Conservation (phyloP, 768 basidiomycete genomes). For the Amanita phalloides region DNA sequence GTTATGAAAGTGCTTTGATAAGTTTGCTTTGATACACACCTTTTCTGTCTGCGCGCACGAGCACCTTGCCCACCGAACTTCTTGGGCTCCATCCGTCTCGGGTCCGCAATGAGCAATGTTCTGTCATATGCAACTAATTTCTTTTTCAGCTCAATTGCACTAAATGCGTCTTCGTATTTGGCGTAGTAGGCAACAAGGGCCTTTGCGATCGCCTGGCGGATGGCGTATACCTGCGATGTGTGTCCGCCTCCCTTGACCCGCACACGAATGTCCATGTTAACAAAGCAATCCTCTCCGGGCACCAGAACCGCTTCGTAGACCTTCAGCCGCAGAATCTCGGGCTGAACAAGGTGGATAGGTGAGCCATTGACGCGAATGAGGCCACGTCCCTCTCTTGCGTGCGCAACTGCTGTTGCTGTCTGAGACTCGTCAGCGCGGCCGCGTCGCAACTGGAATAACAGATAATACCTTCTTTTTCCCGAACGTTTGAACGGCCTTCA, state of each 20-base stretch:
- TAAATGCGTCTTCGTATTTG: constrained; percentile 97
- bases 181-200: constrained; percentile 97
- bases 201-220: constrained; percentile 97
- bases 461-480: constrained; percentile 95
- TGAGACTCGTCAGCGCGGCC: constrained; percentile 18
- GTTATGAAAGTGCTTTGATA: constrained; percentile 4
- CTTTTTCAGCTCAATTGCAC: constrained; percentile 97
- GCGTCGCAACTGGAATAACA: constrained; percentile 6
- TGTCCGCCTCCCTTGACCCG: constrained; percentile 99
- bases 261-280: constrained; percentile 87
- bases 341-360: constrained; percentile 91
- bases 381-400: constrained; percentile 93
- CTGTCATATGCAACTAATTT: constrained; percentile 93
- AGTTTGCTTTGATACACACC: constrained; percentile 34
- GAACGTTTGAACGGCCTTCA: constrained; percentile 95
- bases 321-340: constrained; percentile 95
- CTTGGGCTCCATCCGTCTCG: constrained; percentile 98
- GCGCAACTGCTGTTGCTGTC: constrained; percentile 98
- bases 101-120: constrained; percentile 83
- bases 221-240: constrained; percentile 97
- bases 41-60: constrained; percentile 97
- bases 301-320: constrained; percentile 97
- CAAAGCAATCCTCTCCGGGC: constrained; percentile 82
- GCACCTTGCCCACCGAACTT: constrained; percentile 99
- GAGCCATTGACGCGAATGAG: constrained; percentile 95